phyloP scores from a whole-genome alignment of 129 eudicot species.

The Centrapalus pauciflorus region DNA sequence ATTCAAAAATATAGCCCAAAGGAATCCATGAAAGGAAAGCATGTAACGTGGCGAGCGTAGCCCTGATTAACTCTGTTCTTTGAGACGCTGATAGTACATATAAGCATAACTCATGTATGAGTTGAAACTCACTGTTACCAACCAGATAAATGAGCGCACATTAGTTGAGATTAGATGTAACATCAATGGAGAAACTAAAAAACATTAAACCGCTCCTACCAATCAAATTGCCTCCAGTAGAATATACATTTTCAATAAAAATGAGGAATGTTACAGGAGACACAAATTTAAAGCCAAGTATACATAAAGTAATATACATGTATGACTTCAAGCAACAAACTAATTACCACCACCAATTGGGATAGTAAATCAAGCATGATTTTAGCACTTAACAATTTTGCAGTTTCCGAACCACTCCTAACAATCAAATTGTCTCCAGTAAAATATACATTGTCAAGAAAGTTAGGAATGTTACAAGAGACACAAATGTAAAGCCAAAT shows the following conservation, averaged over 20 bases:
- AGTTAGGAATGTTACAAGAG: too few species aligned
- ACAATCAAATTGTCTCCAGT: too few species aligned
- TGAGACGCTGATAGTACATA: constrained; percentile 97
- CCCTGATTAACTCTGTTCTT: constrained; percentile 89
- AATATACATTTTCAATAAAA: too few species aligned
- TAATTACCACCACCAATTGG: background rate
- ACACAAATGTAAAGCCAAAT: too few species aligned
- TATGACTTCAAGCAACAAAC: background rate
- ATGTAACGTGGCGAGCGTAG: constrained; percentile 93
- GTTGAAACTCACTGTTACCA: constrained; percentile 87
- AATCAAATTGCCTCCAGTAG: background rate
- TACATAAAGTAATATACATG: background rate
- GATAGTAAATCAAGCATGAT: background rate
- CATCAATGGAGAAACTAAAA: constrained; percentile 1
- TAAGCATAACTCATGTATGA: constrained; percentile 93
- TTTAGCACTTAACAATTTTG: background rate
- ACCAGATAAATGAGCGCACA: constrained; percentile 1
- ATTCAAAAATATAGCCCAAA: constrained; percentile 94
- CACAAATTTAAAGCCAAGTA: background rate
- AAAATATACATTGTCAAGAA: too few species aligned
- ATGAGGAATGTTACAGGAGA: background rate
- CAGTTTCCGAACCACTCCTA: background rate
- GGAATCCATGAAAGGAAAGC: constrained; percentile 99
- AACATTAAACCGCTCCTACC: background rate
- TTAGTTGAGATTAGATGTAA: background rate